These are phyloP conservation scores for Epichloe festucae DNA, from an alignment of 2,329 filamentous ascomycete genomes.

Conservation along the genomic window DNA sequence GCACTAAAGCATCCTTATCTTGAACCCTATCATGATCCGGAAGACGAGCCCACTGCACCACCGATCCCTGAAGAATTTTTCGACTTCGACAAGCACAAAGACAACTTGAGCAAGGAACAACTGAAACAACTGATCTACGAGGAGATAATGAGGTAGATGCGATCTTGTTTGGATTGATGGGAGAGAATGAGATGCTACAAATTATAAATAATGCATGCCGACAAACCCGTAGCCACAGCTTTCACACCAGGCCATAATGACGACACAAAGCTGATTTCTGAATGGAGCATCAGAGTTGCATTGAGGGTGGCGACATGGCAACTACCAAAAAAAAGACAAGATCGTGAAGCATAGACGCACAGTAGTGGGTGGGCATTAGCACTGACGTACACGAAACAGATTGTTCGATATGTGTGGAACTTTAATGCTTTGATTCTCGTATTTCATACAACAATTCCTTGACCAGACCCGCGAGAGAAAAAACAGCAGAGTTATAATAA, in stretches of 20 bases:
- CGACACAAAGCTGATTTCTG: neutral
- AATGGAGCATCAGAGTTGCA: neutral
- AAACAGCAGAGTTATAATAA: neutral
- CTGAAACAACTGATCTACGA: constrained; percentile 95
- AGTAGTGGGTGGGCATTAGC: neutral
- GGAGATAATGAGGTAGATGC: constrained; percentile 64
- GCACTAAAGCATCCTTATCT: constrained; percentile 95
- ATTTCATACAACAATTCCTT: neutral
- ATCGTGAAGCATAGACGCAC: neutral
- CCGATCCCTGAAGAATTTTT: constrained; percentile 99
- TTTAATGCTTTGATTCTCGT: neutral
- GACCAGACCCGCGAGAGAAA: neutral
- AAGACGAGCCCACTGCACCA: constrained; percentile 92
- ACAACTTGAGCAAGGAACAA: constrained; percentile 95
- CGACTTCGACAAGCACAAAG: constrained; percentile 99
- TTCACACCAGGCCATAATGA: neutral
- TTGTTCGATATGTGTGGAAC: neutral
- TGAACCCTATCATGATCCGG: constrained; percentile 96
- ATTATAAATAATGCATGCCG: neutral
- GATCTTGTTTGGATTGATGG: neutral
- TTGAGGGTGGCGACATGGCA: neutral
- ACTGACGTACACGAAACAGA: constrained; percentile 1
- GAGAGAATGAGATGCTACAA: neutral
- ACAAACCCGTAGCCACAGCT: neutral
- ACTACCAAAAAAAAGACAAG: neutral